Base-by-base conservation (phyloP, 306 rosid genomes). In the Rosa chinensis region DNA sequence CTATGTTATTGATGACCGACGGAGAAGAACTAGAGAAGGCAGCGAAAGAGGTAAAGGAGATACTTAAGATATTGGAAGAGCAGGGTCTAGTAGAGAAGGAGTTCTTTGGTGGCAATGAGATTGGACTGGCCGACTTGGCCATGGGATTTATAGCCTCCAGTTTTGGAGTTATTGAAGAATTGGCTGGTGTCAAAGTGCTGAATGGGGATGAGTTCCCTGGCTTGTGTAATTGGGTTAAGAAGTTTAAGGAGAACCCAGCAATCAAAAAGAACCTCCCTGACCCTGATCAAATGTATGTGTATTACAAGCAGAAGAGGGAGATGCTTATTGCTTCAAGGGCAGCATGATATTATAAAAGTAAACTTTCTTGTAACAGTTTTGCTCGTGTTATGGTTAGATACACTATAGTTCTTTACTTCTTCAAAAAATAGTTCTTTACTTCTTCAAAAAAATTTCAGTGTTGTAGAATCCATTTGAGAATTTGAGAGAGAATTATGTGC, bases 1-100 rank as follows among this genome's bases (percentile, higher is more conserved):
- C 68, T 28, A 25, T 62, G 42, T 13, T 62, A 28, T 0, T 62
- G 42, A 62, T 28, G 68, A 62, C 40, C 28, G 68, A 62, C 0
- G 84, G 78, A 40, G 85, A 76, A 49, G 81, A 61, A 39, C 78
- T 49, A 48, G 81, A 76, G 52, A 62, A 72, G 40, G 85, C 74
- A 8, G 42, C 18, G 43, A 49, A 52, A 52, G 81, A 82, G 43
- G 78, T 58, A 21, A 73, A 40, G 11, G 52, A 82, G 48, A 16
- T 77, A 56, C 42, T 82, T 73, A 61, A 52, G 35, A 53, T 25
- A 17, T 42, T 82, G 45, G 85, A 82, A 71, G 80, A 81, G 8
- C 28, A 50, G 13, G 85, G 81, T 16, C 49, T 82, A 13, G 77
- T 62, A 18, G 68, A 77, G 8, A 77, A 59, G 62, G 43, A 61